Conservation (phyloP, 2,329 filamentous ascomycete genomes). For the Chrysoporthe deuterocubensis region DNA sequence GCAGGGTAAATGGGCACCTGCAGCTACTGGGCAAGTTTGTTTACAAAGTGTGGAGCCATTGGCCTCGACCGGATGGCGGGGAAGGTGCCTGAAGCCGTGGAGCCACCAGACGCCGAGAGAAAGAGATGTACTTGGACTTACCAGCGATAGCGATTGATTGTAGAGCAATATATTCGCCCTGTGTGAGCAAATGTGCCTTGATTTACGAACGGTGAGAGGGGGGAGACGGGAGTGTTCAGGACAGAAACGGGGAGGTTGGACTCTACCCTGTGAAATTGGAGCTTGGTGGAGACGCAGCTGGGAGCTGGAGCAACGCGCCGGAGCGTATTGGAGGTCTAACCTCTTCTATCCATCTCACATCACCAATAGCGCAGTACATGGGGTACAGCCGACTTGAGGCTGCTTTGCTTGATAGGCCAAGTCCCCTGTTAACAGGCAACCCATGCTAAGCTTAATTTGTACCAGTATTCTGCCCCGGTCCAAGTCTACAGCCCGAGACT, state of each 20-base stretch:
- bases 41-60: slow-evolving; percentile 26
- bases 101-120: not conserved
- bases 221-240: slow-evolving; percentile 14
- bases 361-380: slow-evolving; percentile 8
- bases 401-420: not conserved
- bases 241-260: slow-evolving; percentile 28
- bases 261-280: slow-evolving; percentile 24
- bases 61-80: slow-evolving; percentile 2
- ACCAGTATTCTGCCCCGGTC: not conserved
- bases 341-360: not conserved
- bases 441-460: not conserved
- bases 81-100: not conserved
- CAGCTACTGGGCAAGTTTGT: slow-evolving; percentile 16
- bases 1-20: slow-evolving; percentile 24
- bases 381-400: too few species aligned
- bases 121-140: slow-evolving; percentile 16
- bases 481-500: slow-evolving; percentile 2
- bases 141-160: slow-evolving; percentile 10
- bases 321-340: slow-evolving; percentile 15
- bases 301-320: slow-evolving; percentile 15
- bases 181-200: not conserved
- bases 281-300: slow-evolving; percentile 20
- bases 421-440: not conserved
- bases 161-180: not conserved
- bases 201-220: slow-evolving; percentile 16